These are phyloP conservation scores for Alternaria conjuncta DNA, from an alignment of 2,329 filamentous ascomycete species.

Conservation along the genomic window DNA sequence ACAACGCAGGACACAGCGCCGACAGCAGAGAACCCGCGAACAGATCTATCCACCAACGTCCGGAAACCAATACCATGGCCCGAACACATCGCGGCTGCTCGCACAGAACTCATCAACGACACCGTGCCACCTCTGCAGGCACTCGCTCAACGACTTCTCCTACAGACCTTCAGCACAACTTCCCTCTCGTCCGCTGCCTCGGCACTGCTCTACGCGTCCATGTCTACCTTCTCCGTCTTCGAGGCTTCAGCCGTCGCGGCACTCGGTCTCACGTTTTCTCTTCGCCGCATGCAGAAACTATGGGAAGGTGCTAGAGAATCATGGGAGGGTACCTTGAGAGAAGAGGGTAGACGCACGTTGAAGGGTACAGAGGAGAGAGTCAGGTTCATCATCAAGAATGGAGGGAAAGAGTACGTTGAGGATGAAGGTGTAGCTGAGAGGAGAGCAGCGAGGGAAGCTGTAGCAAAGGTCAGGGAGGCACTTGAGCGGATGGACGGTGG, in stretches of 20 bases:
- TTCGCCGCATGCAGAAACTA: slow-evolving; percentile 63
- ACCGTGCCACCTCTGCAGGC: slow-evolving; percentile 54
- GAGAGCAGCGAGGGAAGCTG: slow-evolving; percentile 50
- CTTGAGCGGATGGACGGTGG: slow-evolving; percentile 46
- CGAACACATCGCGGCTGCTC: slow-evolving; percentile 72
- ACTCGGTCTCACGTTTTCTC: slow-evolving; percentile 63
- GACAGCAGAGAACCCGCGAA: slow-evolving; percentile 22
- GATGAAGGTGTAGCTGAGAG: slow-evolving; percentile 49
- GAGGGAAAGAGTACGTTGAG: slow-evolving; percentile 42
- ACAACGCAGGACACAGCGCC: slow-evolving; percentile 26
- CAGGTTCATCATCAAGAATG: slow-evolving; percentile 54
- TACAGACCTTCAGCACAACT: slow-evolving; percentile 77
- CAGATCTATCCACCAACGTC: slow-evolving; percentile 34
- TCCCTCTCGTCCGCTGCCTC: slow-evolving; percentile 62
- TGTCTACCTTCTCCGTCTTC: slow-evolving; percentile 58
- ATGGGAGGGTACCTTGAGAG: slow-evolving; percentile 61
- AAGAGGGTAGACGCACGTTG: slow-evolving; percentile 64
- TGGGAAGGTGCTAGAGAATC: slow-evolving; percentile 62
- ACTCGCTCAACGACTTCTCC: slow-evolving; percentile 59
- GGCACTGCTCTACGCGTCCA: slow-evolving; percentile 62
- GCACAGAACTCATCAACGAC: slow-evolving; percentile 56
- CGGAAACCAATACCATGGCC: slow-evolving; percentile 66
- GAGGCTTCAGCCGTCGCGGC: slow-evolving; percentile 66
- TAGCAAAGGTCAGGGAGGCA: slow-evolving; percentile 56
- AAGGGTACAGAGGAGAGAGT: slow-evolving; percentile 61